phyloP scores from a whole-genome alignment of 768 basidiomycete genomes.

The Scleroderma citrinum region DNA sequence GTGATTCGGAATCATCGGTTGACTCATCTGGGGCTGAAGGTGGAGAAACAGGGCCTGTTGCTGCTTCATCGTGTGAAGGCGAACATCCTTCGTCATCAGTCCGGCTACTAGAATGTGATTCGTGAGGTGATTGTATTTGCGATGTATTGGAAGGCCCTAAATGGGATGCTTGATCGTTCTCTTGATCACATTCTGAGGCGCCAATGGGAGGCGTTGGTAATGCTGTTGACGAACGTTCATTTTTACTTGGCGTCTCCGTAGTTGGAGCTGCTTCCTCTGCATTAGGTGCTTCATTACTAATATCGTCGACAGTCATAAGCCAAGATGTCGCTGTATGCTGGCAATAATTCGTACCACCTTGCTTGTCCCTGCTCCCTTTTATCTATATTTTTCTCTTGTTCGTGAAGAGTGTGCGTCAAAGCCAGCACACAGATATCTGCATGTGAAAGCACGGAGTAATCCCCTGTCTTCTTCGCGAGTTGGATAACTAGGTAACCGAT shows the following conservation, averaged over 20 bases:
- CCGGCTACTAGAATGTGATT: background rate
- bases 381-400: constrained; percentile 35
- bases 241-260: constrained; percentile 4
- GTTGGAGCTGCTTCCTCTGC: background rate
- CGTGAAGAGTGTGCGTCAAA: constrained; percentile 73
- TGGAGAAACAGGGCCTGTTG: constrained; percentile 17
- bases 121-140: background rate
- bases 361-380: background rate
- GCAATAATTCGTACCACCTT: background rate
- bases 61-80: constrained; percentile 39
- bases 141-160: constrained; percentile 8
- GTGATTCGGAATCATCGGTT: background rate
- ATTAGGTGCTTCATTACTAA: too few species aligned
- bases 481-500: constrained; percentile 59
- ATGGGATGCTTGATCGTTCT: background rate
- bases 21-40: background rate
- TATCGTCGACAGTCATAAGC: too few species aligned
- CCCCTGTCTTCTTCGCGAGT: constrained; percentile 93
- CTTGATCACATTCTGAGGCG: constrained; percentile 1
- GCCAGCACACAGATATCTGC: constrained; percentile 90
- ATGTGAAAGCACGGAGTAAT: constrained; percentile 86
- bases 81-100: constrained; percentile 22
- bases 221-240: background rate
- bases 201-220: background rate
- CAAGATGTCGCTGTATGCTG: too few species aligned